phyloP scores from a whole-genome alignment of 2,329 filamentous ascomycete species.

The Xylaria digitata region DNA sequence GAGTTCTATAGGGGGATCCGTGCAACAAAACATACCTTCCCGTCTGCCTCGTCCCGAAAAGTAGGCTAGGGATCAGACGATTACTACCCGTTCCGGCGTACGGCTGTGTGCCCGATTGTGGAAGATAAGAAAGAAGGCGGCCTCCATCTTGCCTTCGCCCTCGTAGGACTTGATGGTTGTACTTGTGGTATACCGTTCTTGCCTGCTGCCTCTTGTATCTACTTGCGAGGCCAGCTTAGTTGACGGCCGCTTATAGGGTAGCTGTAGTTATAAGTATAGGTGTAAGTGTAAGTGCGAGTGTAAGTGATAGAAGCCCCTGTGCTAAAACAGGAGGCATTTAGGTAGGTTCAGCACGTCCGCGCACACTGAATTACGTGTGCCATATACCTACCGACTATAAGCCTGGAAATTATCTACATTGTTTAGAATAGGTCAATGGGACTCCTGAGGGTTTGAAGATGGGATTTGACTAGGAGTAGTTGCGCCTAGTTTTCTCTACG shows the following conservation, averaged over 20 bases:
- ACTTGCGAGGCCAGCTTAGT: not conserved
- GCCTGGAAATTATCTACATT: not conserved
- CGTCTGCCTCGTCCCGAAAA: conserved; percentile 24
- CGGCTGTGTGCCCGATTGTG: conserved; percentile 20
- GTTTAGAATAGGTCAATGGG: not conserved
- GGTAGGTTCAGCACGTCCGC: too few relatives aligned
- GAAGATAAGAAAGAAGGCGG: conserved; percentile 19
- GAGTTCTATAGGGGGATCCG: not conserved
- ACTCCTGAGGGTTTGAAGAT: not conserved
- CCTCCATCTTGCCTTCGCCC: not conserved
- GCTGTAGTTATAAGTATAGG: too few relatives aligned
- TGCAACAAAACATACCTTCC: conserved; percentile 17
- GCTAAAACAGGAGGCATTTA: too few relatives aligned
- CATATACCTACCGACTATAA: not conserved
- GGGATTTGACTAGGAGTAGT: too few relatives aligned
- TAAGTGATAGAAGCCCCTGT: too few relatives aligned
- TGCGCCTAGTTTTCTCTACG: too few relatives aligned
- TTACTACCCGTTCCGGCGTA: not conserved
- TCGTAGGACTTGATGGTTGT: conserved; percentile 8
- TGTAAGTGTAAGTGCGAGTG: too few relatives aligned
- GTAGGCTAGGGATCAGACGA: not conserved
- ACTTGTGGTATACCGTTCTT: not conserved
- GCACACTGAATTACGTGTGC: not conserved
- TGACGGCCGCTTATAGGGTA: not conserved
- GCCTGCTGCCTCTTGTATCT: conserved; percentile 5